phyloP scores from a whole-genome alignment of 164 flowering plant genomes.

The Aristolochia californica region DNA sequence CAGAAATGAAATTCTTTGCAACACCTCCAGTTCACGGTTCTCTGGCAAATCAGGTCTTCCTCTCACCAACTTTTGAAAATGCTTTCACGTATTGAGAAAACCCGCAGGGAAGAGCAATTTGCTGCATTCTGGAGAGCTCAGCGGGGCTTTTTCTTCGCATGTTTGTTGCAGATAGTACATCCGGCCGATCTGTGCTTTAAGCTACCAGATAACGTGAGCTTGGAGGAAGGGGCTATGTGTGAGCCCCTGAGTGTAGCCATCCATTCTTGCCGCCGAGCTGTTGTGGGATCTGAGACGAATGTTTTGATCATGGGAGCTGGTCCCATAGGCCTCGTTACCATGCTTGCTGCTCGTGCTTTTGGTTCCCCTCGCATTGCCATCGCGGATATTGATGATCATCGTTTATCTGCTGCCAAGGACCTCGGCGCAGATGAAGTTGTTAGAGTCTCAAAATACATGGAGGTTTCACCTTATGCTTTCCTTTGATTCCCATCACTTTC shows the following conservation, averaged over 20 bases:
- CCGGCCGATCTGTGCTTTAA: constrained; percentile 87
- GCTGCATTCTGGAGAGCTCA: background rate
- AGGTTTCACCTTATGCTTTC: constrained; percentile 44
- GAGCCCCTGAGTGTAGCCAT: constrained; percentile 96
- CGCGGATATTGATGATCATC: constrained; percentile 73
- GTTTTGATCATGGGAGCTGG: constrained; percentile 91
- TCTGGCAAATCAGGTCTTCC: constrained; percentile 69
- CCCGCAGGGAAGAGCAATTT: background rate
- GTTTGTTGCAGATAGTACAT: constrained; percentile 60
- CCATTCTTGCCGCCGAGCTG: constrained; percentile 86
- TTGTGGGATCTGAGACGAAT: constrained; percentile 70
- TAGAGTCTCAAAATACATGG: constrained; percentile 54
- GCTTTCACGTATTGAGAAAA: background rate
- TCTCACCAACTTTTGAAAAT: background rate
- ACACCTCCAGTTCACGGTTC: constrained; percentile 89
- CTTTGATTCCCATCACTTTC: background rate
- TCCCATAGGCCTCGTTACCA: constrained; percentile 84
- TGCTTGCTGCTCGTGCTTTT: constrained; percentile 87
- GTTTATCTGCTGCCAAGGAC: constrained; percentile 72
- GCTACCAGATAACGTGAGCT: constrained; percentile 83
- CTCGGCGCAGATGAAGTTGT: constrained; percentile 70
- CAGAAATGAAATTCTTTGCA: constrained; percentile 92
- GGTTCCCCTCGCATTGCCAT: constrained; percentile 70
- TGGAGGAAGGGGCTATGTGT: constrained; percentile 99
- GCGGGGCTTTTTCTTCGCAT: background rate